Evolutionary conservation across 768 basidiomycete species (phyloP).

Genomic region (Tulasnella sp.): DNA sequence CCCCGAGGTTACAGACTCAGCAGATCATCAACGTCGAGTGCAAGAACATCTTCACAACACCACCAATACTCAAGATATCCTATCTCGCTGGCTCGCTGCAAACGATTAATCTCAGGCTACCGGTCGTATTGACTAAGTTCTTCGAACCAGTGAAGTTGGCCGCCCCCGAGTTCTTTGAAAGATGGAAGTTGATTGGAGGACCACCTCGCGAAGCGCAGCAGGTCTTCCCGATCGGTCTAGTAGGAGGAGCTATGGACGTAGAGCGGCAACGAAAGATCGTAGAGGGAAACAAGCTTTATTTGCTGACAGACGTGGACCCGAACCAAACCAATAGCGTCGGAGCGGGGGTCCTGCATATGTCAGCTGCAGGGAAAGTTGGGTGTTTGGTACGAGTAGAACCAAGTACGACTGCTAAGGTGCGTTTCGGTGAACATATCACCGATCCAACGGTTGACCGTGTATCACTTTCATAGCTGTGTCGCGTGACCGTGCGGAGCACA

Average conservation of each 20-base stretch:
- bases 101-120: constrained; percentile 70
- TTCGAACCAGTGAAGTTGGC: constrained; percentile 85
- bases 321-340: constrained; percentile 89
- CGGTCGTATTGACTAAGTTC: constrained; percentile 84
- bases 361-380: constrained; percentile 87
- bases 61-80: constrained; percentile 76
- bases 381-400: constrained; percentile 90
- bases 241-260: constrained; percentile 63
- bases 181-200: constrained; percentile 97
- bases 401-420: constrained; percentile 88
- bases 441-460: not conserved
- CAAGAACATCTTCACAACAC: constrained; percentile 66
- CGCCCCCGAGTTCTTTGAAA: constrained; percentile 83
- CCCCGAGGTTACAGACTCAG: constrained; percentile 78
- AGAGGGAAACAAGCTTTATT: constrained; percentile 61
- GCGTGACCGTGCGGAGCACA: constrained; percentile 88
- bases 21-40: constrained; percentile 92
- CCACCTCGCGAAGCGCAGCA: constrained; percentile 84
- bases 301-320: constrained; percentile 80
- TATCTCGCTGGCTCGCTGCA: constrained; percentile 91
- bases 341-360: constrained; percentile 93
- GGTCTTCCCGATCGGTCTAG: constrained; percentile 72
- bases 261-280: constrained; percentile 65
- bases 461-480: constrained; percentile 54
- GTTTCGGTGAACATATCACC: constrained; percentile 19